Conservation (phyloP, 768 basidiomycete species). For the Royoungia palumana region DNA sequence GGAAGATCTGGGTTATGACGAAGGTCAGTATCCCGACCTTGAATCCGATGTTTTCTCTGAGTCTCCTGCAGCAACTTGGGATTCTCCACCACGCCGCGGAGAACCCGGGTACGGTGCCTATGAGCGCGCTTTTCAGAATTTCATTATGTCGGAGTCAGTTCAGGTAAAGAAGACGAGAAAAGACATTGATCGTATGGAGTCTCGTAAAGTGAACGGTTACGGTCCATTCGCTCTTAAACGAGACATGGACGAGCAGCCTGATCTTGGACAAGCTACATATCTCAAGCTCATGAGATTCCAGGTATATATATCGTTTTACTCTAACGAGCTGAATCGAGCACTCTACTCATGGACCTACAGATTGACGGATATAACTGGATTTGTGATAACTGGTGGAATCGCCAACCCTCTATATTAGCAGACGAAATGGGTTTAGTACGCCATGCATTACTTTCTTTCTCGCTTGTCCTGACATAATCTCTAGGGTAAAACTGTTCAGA, state of each 20-base stretch:
- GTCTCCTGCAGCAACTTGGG: slow-evolving; percentile 73
- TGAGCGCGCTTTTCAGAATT: slow-evolving; percentile 61
- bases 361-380: slow-evolving; percentile 84
- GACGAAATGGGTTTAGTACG: slow-evolving; percentile 95
- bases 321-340: neutral
- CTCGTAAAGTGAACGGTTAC: slow-evolving; percentile 56
- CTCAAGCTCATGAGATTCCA: slow-evolving; percentile 87
- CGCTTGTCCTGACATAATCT: slow-evolving; percentile 6
- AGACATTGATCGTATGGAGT: slow-evolving; percentile 44
- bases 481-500: slow-evolving; percentile 90
- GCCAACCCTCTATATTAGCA: slow-evolving; percentile 83
- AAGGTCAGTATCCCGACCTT: slow-evolving; percentile 50
- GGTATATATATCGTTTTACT: slow-evolving; percentile 43
- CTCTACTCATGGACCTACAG: slow-evolving; percentile 34
- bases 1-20: slow-evolving; percentile 90
- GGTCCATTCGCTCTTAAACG: slow-evolving; percentile 43
- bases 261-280: slow-evolving; percentile 61
- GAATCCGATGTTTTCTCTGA: neutral
- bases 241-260: slow-evolving; percentile 48
- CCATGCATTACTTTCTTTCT: neutral
- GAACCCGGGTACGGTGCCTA: slow-evolving; percentile 64
- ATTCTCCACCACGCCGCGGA: slow-evolving; percentile 69
- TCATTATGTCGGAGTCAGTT: slow-evolving; percentile 59
- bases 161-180: slow-evolving; percentile 47
- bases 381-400: slow-evolving; percentile 84